phyloP scores from a whole-genome alignment of 345 rosid genomes.

The Garcia nutans region DNA sequence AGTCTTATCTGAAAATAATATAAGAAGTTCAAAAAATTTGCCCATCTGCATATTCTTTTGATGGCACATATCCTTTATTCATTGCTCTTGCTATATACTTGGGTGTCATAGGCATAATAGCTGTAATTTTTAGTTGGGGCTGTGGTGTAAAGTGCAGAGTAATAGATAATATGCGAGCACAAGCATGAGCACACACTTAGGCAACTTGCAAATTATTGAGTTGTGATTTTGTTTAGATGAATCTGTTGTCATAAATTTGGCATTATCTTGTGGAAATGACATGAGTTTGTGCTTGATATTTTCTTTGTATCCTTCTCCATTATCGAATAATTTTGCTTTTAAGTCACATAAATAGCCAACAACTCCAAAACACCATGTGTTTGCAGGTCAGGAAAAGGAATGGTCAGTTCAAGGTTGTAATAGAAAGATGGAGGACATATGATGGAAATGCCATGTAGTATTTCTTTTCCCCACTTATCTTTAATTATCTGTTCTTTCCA shows the following conservation, averaged over 20 bases:
- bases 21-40: not conserved
- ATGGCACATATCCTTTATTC: not conserved
- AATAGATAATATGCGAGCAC: not conserved
- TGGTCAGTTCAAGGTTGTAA: slow-evolving; percentile 41
- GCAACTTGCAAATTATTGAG: no score
- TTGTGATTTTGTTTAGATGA: no score
- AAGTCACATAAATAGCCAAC: not conserved
- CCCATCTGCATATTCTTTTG: not conserved
- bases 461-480: not conserved
- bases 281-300: not conserved
- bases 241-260: not conserved
- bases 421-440: slow-evolving; percentile 63
- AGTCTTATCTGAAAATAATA: not conserved
- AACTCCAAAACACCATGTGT: not conserved
- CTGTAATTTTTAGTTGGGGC: not conserved
- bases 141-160: not conserved
- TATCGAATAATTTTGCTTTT: not conserved
- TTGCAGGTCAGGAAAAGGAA: slow-evolving; percentile 56
- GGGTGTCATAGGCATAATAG: not conserved
- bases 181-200: not conserved
- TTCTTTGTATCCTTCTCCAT: not conserved
- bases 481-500: not conserved
- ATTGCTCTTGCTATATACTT: not conserved
- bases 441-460: slow-evolving; percentile 41
- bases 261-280: not conserved